A percentile compares a stretch with the other conserved stretches of the same genome.
Conservation (phyloP, 306 rosid species). For the Castanea sativa region DNA sequence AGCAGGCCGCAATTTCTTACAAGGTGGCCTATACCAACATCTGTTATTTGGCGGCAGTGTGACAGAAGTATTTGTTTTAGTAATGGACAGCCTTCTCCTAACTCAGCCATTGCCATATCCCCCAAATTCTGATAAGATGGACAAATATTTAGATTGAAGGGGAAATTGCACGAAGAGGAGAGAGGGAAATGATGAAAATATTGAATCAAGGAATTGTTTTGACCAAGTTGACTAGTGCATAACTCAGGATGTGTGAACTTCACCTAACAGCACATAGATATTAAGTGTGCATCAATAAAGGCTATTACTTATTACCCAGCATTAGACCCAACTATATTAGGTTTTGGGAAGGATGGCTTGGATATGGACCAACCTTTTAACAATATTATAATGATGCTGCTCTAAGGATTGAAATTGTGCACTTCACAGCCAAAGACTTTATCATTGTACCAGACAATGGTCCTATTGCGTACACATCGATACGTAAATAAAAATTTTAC, state of each 20-base stretch:
- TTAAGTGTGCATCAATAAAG: neutral
- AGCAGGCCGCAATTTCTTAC: constrained; percentile 64
- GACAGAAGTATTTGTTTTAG: constrained; percentile 77
- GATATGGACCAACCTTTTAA: neutral
- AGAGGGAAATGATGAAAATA: neutral
- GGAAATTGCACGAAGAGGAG: neutral
- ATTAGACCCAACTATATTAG: neutral
- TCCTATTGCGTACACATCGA: neutral
- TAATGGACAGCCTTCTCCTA: constrained; percentile 82
- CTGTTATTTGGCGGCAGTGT: constrained; percentile 89
- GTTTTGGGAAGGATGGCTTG: neutral
- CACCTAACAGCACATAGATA: neutral
- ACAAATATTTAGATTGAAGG: constrained; percentile 8
- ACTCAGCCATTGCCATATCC: constrained; percentile 78
- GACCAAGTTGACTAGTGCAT: constrained; percentile 3
- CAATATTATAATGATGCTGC: neutral
- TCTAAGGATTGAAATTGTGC: neutral
- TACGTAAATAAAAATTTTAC: neutral
- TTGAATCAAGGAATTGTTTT: neutral
- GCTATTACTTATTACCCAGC: neutral
- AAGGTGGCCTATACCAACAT: constrained; percentile 77
- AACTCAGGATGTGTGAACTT: neutral
- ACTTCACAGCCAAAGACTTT: neutral
- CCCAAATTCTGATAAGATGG: constrained; percentile 63
- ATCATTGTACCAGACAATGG: neutral